Conservation (phyloP, 441 rosid species). For the Aquilaria agallochum region DNA sequence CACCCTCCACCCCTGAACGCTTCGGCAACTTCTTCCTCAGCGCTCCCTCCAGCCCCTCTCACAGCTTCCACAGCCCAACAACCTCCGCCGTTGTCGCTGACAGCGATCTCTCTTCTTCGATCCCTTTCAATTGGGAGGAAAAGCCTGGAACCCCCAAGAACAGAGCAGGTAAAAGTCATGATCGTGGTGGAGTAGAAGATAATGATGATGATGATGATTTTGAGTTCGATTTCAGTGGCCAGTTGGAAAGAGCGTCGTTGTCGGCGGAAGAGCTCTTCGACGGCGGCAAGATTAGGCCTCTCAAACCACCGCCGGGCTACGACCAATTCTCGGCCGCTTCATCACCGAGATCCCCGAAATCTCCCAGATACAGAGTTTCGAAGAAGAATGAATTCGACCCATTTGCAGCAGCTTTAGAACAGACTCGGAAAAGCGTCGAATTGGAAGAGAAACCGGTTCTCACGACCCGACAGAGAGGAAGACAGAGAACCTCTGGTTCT, state of each 20-base stretch:
- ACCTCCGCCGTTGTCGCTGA: neutral
- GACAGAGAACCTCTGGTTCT: constrained; percentile 35
- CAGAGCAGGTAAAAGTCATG: neutral
- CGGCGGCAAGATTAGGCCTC: constrained; percentile 79
- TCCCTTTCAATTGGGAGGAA: constrained; percentile 46
- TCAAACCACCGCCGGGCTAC: constrained; percentile 42
- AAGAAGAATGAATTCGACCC: constrained; percentile 34
- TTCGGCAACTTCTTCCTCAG: constrained; percentile 71
- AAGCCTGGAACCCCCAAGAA: constrained; percentile 40
- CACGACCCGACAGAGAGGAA: constrained; percentile 32
- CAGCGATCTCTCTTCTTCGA: constrained; percentile 20
- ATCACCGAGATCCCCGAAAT: constrained; percentile 34
- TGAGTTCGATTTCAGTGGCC: constrained; percentile 86
- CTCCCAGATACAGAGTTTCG: constrained; percentile 34
- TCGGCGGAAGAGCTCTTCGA: constrained; percentile 90
- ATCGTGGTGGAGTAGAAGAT: neutral
- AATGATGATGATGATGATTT: constrained; percentile 41
- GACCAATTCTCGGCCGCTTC: constrained; percentile 26
- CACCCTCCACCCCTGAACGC: constrained; percentile 83
- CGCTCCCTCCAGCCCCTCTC: constrained; percentile 88
- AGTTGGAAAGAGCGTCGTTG: constrained; percentile 54
- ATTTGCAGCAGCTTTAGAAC: constrained; percentile 30
- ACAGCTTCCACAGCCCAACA: neutral
- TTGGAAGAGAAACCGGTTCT: constrained; percentile 5
- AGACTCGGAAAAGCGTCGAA: constrained; percentile 22